These are phyloP conservation scores for Penicillium sp. DNA, from an alignment of 2,329 filamentous ascomycete genomes.

Conservation along the genomic window DNA sequence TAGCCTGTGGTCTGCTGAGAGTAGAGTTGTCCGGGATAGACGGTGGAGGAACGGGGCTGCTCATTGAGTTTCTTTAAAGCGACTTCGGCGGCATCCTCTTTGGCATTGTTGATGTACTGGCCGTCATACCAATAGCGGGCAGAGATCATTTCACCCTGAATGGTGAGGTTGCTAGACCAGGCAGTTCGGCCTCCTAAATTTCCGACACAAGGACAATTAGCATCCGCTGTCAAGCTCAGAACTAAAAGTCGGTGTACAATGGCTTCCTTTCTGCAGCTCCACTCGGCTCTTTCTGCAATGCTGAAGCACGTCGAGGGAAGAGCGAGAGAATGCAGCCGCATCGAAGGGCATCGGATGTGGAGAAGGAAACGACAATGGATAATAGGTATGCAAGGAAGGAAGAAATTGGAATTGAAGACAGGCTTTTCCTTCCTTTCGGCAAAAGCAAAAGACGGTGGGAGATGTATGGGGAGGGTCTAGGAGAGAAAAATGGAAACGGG, in stretches of 20 bases:
- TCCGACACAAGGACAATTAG: conserved; percentile 34
- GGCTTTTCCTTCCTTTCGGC: not conserved
- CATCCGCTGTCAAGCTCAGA: conserved; percentile 30
- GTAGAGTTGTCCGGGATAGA: conserved; percentile 35
- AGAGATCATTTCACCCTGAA: conserved; percentile 68
- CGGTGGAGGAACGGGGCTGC: conserved; percentile 32
- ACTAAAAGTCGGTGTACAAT: conserved; percentile 44
- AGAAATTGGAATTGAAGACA: not conserved
- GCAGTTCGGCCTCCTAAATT: conserved; percentile 80
- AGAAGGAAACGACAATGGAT: not conserved
- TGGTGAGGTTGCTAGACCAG: conserved; percentile 82
- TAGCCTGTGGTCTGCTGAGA: conserved; percentile 25
- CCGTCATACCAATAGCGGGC: conserved; percentile 93
- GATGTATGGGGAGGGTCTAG: conserved; percentile 10
- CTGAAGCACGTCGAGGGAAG: conserved; percentile 25
- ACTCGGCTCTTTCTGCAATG: conserved; percentile 33
- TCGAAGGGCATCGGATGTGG: not conserved
- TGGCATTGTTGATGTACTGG: conserved; percentile 83
- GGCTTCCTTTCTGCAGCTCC: conserved; percentile 32
- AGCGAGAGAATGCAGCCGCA: not conserved
- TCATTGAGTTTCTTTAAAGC: conserved; percentile 56
- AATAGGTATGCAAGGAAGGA: not conserved
- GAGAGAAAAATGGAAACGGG: conserved; percentile 24
- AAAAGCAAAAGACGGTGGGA: conserved; percentile 22
- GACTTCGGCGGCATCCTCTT: conserved; percentile 88